Evolutionary conservation across 2,329 filamentous ascomycete species (phyloP), one percentile per base, ranked within the genome.

Genomic region (Cucurbitaria berberidis): DNA sequence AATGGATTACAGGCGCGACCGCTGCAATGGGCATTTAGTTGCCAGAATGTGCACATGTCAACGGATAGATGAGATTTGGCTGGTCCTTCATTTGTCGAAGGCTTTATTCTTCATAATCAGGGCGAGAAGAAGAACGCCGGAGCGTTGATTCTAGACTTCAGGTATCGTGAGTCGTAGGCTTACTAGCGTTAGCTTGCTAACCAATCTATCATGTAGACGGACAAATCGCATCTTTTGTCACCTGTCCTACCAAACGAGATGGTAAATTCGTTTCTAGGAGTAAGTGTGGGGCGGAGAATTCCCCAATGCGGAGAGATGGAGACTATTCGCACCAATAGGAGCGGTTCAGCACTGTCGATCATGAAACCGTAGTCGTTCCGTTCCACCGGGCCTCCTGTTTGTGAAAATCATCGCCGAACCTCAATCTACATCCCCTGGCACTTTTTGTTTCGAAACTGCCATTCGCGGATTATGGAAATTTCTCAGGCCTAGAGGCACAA

Each of bases 1-100:
- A 80, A 53, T 84, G 81, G 81, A 80, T 82, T 27, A 81, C 81
- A 0, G 69, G 70, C 5, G 66, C 59, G 1, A 72, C 68, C 5
- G 68, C 66, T 5, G 67, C 67, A 8, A 60, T 69, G 4, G 67
- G 68, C 0, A 66, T 68, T 50, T 64, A 62, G 8, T 58, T 66
- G 53, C 60, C 62, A 0, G 66, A 62, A 39, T 45, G 56, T 26
- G 64, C 66, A 3, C 67, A 62, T 45, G 63, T 69, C 18, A 70
- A 70, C 29, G 66, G 62, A 5, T 66, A 57, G 24, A 15, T 22
- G 3, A 11, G 36, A 34, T 26, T 5, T 9, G 9, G 5, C 24
- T 5, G 24, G 24, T 26, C 7, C 6, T n/a, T 35, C 32, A 35
- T 5, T 4, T 40, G 5, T 18, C 5, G 32, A 5, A 26, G 5